These are phyloP conservation scores for Dictyostelium discoideum DNA, from an alignment of 78 protist genomes.

Conservation along the genomic window dicty_2.7 NC_007089.4:1358501-1359000, in stretches of 20 bases:
- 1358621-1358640: constrained; percentile 24
- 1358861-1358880: background rate
- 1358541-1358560: constrained; percentile 65
- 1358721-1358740: constrained; percentile 79
- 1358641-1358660: constrained; percentile 70
- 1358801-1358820: constrained; percentile 37
- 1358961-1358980: background rate
- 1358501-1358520: constrained; percentile 35
- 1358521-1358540: constrained; percentile 28
- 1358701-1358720: constrained; percentile 62
- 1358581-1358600: constrained; percentile 36
- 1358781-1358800: constrained; percentile 51
- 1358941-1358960: background rate
- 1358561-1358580: constrained; percentile 72
- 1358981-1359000: background rate
- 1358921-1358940: background rate
- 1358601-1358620: constrained; percentile 43
- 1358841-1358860: background rate
- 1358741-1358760: constrained; percentile 76
- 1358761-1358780: constrained; percentile 62
- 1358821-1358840: constrained; percentile 22
- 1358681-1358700: constrained; percentile 83
- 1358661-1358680: constrained; percentile 52
- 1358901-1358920: background rate
- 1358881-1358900: background rate